Evolutionary conservation across 2,329 filamentous ascomycete species (phyloP).

Genomic region (Diplodia mutila): DNA sequence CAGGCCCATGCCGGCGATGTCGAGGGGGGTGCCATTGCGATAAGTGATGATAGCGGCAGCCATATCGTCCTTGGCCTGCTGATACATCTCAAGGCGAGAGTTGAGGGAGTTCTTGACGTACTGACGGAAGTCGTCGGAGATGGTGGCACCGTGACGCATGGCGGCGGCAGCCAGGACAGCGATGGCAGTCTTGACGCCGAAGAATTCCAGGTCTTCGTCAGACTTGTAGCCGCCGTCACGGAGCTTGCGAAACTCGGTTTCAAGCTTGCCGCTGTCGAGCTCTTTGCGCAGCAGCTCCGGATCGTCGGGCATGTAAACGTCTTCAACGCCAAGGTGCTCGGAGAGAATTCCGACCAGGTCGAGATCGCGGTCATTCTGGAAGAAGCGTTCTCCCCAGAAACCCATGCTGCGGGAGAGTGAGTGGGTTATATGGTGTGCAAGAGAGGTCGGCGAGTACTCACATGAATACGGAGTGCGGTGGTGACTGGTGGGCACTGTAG

Average conservation of each 20-base stretch:
- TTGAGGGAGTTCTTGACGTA: background rate
- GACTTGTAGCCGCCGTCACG: background rate
- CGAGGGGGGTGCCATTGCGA: background rate
- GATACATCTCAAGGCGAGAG: background rate
- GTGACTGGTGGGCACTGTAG: background rate
- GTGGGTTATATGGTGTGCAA: background rate
- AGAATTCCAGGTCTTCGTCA: background rate
- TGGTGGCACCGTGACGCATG: background rate
- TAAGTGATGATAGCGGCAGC: background rate
- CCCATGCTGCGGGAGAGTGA: background rate
- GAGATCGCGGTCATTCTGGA: background rate
- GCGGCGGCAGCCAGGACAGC: background rate
- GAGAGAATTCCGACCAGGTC: background rate
- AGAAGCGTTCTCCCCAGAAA: background rate
- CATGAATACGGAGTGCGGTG: background rate
- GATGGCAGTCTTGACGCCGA: background rate
- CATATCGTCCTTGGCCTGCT: background rate
- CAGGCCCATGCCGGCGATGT: background rate
- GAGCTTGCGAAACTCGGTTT: background rate
- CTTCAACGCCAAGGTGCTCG: background rate
- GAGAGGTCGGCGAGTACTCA: background rate
- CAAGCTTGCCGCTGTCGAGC: slow-evolving; percentile 1
- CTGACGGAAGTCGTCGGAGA: background rate
- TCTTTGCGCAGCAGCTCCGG: background rate
- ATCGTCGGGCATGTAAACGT: background rate